Percentiles rank a stretch among this genome's conserved stretches.
Conservation (phyloP, 495 filamentous ascomycete species). For the Aspergillus steynii region DNA sequence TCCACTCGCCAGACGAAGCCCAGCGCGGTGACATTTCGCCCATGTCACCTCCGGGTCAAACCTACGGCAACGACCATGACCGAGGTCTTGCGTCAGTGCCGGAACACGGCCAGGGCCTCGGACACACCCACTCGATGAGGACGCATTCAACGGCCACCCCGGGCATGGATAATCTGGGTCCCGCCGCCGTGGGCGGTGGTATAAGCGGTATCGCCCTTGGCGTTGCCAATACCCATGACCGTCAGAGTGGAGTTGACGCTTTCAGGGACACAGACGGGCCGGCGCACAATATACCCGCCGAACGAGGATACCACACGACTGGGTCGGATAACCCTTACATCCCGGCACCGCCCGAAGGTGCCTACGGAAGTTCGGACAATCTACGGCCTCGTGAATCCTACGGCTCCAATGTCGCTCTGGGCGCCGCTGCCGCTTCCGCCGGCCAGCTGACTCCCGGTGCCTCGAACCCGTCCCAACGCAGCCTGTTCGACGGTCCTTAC, state of each 20-base stretch:
- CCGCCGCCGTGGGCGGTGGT: slow-evolving; percentile 70
- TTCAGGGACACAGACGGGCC: slow-evolving; percentile 50
- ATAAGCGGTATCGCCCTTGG: slow-evolving; percentile 75
- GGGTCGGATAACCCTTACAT: slow-evolving; percentile 49
- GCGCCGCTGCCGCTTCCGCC: slow-evolving; percentile 36
- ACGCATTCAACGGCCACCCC: slow-evolving; percentile 63
- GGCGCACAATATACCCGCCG: slow-evolving; percentile 40
- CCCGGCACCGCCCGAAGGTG: slow-evolving; percentile 30
- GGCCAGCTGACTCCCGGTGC: slow-evolving; percentile 37
- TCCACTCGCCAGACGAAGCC: slow-evolving; percentile 7
- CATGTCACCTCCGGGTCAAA: slow-evolving; percentile 15
- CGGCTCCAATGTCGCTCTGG: slow-evolving; percentile 39
- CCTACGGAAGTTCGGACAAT: slow-evolving; percentile 27
- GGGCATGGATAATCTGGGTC: slow-evolving; percentile 73
- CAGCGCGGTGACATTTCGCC: slow-evolving; percentile 21
- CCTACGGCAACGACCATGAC: slow-evolving; percentile 11
- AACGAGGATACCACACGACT: slow-evolving; percentile 45
- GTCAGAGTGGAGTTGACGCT: slow-evolving; percentile 73
- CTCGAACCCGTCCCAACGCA: slow-evolving; percentile 28
- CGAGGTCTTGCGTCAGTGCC: slow-evolving; percentile 17
- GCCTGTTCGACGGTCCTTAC: slow-evolving; percentile 37
- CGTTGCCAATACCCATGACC: slow-evolving; percentile 69
- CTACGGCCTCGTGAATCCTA: slow-evolving; percentile 37
- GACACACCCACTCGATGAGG: slow-evolving; percentile 25
- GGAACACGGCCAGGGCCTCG: slow-evolving; percentile 22